Base-by-base conservation (phyloP, 202 grass and related monocot species). In the Zizania palustris region DNA sequence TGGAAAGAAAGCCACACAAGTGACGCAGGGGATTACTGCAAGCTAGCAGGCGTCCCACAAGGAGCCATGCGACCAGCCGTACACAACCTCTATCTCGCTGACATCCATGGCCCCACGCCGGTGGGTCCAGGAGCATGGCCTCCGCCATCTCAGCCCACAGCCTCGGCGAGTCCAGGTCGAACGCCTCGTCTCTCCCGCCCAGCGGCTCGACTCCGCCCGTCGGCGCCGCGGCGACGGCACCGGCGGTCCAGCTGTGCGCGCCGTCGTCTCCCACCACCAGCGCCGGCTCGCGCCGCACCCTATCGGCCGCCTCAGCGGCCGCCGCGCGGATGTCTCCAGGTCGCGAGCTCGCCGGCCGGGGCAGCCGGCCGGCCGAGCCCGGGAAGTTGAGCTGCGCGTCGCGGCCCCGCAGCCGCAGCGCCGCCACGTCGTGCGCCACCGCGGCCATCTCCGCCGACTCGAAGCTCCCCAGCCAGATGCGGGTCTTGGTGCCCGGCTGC, bases 381-480 rank as follows among this genome's bases (percentile, higher is more conserved):
- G n/a, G 90, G 84, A 93, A 93, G 69, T 93, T 93, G 77, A 93
- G 90, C 80, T 81, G 86, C 57, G 90, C 90, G 57, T 81, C 86
- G 34, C 68, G 86, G 8, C 90, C 90, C 3, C 82, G 84, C 64
- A 93, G 83, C 11, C 80, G 84, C 57, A 93, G 83, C 80, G 80
- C 86, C 3, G 90, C 90, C 64, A 89, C 90, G 81, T 93, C 90
- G 90, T 93, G 90, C 67, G 90, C 90, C 73, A 87, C 90, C 5
- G 90, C 90, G 0, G 90, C 90, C 90, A 93, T 93, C 86, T 93
- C 90, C 4, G 90, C 81, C 44, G 90, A 89, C 84, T 89, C 84
- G 84, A 93, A 93, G 87, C 87, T 93, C 33, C 90, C 90, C 19
- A 93, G 87, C 90, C 90, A 93, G 65, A 93, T 93, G 84, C 90